These are phyloP conservation scores for Laguncularia racemosa DNA, from an alignment of 345 rosid genomes.

Conservation along the genomic window DNA sequence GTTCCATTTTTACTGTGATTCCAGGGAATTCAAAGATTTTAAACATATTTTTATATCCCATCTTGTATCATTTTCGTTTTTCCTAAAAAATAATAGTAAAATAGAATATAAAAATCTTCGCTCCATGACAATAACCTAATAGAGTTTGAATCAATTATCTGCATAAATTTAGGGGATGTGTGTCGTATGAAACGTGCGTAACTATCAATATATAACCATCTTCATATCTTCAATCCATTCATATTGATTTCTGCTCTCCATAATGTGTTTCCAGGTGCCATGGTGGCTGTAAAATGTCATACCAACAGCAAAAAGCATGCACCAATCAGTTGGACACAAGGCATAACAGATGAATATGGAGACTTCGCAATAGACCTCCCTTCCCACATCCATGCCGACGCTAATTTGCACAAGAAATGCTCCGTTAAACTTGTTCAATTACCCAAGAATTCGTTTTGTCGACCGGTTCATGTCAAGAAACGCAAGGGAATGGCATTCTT, in stretches of 20 bases:
- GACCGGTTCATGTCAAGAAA: neutral
- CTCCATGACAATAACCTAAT: too few species aligned
- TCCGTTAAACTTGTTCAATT: conserved; percentile 11
- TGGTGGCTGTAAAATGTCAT: conserved; percentile 12
- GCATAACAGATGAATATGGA: conserved; percentile 25
- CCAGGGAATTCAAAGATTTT: too few species aligned
- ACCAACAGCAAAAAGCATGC: conserved; percentile 4
- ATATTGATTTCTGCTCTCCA: neutral
- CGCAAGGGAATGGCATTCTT: neutral
- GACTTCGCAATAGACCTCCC: conserved; percentile 36
- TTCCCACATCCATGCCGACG: conserved; percentile 30
- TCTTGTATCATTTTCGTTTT: too few species aligned
- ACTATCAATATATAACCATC: too few species aligned
- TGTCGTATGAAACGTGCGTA: too few species aligned
- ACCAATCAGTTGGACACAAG: conserved; percentile 10
- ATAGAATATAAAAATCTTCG: too few species aligned
- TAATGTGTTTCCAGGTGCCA: conserved; percentile 17
- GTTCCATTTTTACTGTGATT: too few species aligned
- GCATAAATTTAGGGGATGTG: too few species aligned
- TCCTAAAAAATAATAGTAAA: too few species aligned
- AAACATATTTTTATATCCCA: too few species aligned
- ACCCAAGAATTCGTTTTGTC: conserved; percentile 7
- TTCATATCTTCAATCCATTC: too few species aligned
- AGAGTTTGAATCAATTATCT: too few species aligned
- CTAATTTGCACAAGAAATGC: conserved; percentile 19